Percentiles rank a stretch among this genome's conserved stretches.
These are phyloP conservation scores for Diaporthe sp. DNA, from an alignment of 2,329 filamentous ascomycete species.

Conservation along the genomic window DNA sequence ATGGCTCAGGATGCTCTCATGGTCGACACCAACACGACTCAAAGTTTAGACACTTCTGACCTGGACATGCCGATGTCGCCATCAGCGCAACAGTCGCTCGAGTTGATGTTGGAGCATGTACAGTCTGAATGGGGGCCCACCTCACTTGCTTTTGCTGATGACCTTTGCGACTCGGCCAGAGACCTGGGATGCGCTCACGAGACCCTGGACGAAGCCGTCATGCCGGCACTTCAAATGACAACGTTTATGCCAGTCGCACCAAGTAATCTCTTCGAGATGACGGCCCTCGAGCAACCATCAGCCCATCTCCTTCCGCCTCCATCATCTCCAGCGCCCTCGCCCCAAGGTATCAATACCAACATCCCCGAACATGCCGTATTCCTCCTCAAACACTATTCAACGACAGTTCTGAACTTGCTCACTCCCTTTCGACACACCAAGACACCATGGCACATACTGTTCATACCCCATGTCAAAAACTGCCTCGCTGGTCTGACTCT, in stretches of 20 bases:
- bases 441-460: slow-evolving; percentile 57
- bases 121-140: not conserved
- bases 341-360: not conserved
- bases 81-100: not conserved
- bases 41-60: not conserved
- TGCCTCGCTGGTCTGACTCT: slow-evolving; percentile 54
- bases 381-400: slow-evolving; percentile 55
- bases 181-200: not conserved
- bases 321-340: not conserved
- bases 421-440: slow-evolving; percentile 55
- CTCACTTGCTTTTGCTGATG: not conserved
- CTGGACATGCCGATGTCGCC: not conserved
- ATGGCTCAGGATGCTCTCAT: not conserved
- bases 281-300: not conserved
- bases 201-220: not conserved
- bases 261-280: not conserved
- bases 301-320: slow-evolving; percentile 8
- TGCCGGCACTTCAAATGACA: not conserved
- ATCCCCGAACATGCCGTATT: slow-evolving; percentile 51
- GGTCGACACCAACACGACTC: not conserved
- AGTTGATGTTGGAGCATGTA: slow-evolving; percentile 3
- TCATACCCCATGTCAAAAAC: slow-evolving; percentile 53
- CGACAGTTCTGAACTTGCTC: slow-evolving; percentile 51
- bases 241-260: not conserved
- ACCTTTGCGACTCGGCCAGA: not conserved